Evolutionary conservation across 73 alveolate genomes (phyloP).

Genomic region (Diophrys sp.): DNA sequence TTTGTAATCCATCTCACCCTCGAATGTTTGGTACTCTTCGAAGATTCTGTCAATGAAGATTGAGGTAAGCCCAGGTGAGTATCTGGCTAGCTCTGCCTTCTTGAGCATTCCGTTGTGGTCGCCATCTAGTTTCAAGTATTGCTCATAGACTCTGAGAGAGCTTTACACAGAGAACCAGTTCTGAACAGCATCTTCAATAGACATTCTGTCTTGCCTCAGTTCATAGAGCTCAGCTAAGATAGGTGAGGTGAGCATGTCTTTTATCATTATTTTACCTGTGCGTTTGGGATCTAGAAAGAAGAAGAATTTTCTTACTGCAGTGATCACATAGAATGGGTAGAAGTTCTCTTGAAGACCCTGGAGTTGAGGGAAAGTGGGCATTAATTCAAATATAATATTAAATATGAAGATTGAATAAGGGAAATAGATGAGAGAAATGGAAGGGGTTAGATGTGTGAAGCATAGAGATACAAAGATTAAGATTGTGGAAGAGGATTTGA

Average conservation of each 20-base stretch:
- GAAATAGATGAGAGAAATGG: no score
- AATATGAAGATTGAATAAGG: no score
- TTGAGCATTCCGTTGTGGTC: conserved; percentile 96
- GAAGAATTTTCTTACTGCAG: conserved; percentile 98
- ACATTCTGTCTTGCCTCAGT: conserved; percentile 72
- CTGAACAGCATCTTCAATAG: conserved; percentile 78
- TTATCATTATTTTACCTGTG: conserved; percentile 92
- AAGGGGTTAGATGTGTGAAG: no score
- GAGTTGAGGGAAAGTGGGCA: conserved; percentile 93
- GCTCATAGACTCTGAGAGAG: conserved; percentile 86
- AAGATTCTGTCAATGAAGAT: conserved; percentile 94
- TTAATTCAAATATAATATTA: conserved; percentile 93
- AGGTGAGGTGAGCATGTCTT: conserved; percentile 94
- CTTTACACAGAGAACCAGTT: conserved; percentile 90
- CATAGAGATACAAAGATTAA: no score
- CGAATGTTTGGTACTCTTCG: conserved; percentile 93
- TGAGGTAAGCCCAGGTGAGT: conserved; percentile 84
- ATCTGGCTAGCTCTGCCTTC: conserved; percentile 82
- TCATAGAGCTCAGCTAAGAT: conserved; percentile 92
- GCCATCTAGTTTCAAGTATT: conserved; percentile 86
- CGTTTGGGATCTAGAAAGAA: conserved; percentile 91
- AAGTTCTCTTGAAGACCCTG: conserved; percentile 80
- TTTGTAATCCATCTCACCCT: conserved; percentile 97
- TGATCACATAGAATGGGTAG: conserved; percentile 95
- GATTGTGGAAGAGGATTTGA: no score